Conservation (phyloP, 306 rosid genomes). For the Aeschynomene evenia region DNA sequence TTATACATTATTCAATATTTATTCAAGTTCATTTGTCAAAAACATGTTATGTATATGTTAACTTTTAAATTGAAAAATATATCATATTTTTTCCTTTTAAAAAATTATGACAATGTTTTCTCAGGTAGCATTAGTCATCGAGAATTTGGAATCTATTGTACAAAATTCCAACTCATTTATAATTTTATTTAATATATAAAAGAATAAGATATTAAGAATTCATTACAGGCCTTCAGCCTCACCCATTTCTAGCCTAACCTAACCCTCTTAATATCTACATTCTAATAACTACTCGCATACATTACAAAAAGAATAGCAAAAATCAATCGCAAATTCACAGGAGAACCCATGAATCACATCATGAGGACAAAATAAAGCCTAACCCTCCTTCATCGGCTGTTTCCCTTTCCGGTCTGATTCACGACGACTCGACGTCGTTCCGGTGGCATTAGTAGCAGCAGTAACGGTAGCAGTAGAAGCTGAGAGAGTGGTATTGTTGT, state of each 20-base stretch:
- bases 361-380: not conserved
- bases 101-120: too few species aligned
- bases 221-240: not conserved
- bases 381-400: conserved; percentile 57
- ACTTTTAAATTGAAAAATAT: too few species aligned
- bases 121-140: too few species aligned
- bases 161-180: too few species aligned
- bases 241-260: not conserved
- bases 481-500: conserved; percentile 6
- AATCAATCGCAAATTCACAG: too few species aligned
- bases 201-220: conserved; percentile 22
- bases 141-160: too few species aligned
- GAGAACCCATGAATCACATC: not conserved
- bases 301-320: conserved; percentile 6
- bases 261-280: conserved; percentile 20
- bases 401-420: conserved; percentile 57
- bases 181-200: not conserved
- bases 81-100: too few species aligned
- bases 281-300: not conserved
- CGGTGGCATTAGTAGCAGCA: not conserved
- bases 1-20: too few species aligned
- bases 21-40: too few species aligned
- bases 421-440: conserved; percentile 36
- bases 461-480: not conserved
- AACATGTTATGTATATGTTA: too few species aligned